Evolutionary conservation across 2,329 filamentous ascomycete genomes (phyloP), one percentile per base, ranked within the genome.

Genomic region (Colletotrichum musae): DNA sequence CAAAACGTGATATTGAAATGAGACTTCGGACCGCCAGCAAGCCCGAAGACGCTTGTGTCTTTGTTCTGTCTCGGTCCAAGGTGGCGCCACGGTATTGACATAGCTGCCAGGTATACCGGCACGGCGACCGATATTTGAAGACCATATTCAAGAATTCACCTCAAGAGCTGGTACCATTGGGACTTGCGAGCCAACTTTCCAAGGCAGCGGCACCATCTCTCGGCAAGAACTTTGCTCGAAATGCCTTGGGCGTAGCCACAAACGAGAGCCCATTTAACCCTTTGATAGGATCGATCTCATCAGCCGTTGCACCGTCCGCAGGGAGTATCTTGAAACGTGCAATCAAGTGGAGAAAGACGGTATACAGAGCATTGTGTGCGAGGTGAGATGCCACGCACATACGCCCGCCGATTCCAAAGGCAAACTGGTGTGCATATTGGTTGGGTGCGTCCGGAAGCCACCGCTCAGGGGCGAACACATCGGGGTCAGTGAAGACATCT

Each of bases 401-500:
- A n/a, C 86, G 79, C 36, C 83, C 83, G 2, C 86, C 86, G 1
- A 86, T 84, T 0, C 86, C 86, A 68, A 87, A 88, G 48, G 81
- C 84, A 70, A 85, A 88, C 68, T 88, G 86, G 1, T 84, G 85
- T 1, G 74, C 74, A 28, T 75, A 73, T 28, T 71, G 72, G n/a
- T 71, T 83, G 7, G 60, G 47, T 5, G 65, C 58, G 41, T 74
- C 71, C 9, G 72, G 71, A 79, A 80, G 76, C 79, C 71, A 88
- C 10, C 78, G 76, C 57, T 78, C 83, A 13, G 82, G 79, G 7
- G 90, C 79, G 73, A 91, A 93, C 24, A 87, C 83, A 59, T 91
- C 87, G 0, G 90, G 89, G 6, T 89, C 82, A 73, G 90, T 90
- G 80, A 92, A 92, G 74, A 92, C 87, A 0, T 81, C 80, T 10